phyloP scores from a whole-genome alignment of 345 rosid genomes.

The Euphorbia pulcherrima region DNA sequence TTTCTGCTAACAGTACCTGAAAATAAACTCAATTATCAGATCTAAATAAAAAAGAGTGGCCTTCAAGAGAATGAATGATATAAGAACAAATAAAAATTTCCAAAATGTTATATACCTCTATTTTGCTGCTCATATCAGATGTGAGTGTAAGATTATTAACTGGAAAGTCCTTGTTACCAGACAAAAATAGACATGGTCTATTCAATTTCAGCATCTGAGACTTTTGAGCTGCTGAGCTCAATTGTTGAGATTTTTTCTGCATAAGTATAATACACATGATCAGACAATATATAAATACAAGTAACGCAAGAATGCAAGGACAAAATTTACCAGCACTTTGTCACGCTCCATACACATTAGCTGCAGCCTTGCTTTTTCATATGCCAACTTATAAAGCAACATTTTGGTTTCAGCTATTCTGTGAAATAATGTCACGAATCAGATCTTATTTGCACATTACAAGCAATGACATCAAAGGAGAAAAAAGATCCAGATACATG shows the following conservation, averaged over 20 bases:
- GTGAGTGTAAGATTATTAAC: constrained; percentile 16
- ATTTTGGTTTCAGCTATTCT: constrained; percentile 54
- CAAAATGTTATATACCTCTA: constrained; percentile 44
- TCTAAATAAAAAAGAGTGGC: neutral
- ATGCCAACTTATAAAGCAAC: constrained; percentile 50
- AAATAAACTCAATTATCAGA: neutral
- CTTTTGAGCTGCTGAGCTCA: constrained; percentile 45
- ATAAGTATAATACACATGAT: constrained; percentile 25
- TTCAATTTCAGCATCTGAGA: constrained; percentile 49
- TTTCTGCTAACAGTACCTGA: neutral
- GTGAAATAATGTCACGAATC: constrained; percentile 34
- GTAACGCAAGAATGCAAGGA: constrained; percentile 3
- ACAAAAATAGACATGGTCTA: constrained; percentile 22
- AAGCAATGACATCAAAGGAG: constrained; percentile 6
- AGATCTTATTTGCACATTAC: constrained; percentile 19
- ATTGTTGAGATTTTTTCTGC: constrained; percentile 55
- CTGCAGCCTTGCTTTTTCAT: constrained; percentile 65
- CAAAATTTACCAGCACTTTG: constrained; percentile 54
- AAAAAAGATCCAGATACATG: constrained; percentile 3
- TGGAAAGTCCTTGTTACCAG: constrained; percentile 26
- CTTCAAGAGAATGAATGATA: neutral
- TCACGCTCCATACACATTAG: constrained; percentile 49
- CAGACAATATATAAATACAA: constrained; percentile 12
- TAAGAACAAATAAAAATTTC: constrained; percentile 19
- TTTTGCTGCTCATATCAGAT: constrained; percentile 24